These are phyloP conservation scores for Cordia subcordata DNA, from an alignment of 257 asterid species.

Conservation along the genomic window DNA sequence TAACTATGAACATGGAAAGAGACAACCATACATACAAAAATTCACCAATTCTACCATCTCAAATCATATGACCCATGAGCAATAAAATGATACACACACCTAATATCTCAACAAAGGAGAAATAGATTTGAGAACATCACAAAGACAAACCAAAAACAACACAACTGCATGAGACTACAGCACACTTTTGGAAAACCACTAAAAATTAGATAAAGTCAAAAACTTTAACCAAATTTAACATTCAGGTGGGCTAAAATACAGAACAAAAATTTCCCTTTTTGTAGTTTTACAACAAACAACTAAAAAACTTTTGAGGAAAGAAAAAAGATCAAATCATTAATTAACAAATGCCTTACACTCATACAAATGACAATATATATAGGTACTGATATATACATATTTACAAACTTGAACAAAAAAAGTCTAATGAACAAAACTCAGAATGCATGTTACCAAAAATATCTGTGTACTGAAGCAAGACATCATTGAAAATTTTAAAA, in stretches of 20 bases:
- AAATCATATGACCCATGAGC: neutral
- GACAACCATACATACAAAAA: neutral
- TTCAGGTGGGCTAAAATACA: slow-evolving; percentile 16
- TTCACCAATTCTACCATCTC: slow-evolving; percentile 7
- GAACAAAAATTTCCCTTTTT: neutral
- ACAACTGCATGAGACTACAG: too few species aligned
- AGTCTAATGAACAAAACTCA: too few species aligned
- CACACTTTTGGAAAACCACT: slow-evolving; percentile 19
- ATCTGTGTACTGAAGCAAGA: too few species aligned
- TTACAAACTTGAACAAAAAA: too few species aligned
- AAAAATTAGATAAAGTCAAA: neutral
- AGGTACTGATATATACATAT: too few species aligned
- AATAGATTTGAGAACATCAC: slow-evolving; percentile 6
- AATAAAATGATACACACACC: neutral
- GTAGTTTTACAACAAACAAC: slow-evolving; percentile 30
- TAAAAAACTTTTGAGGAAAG: slow-evolving; percentile 10
- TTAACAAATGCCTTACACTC: too few species aligned
- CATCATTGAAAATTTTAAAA: too few species aligned
- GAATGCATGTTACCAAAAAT: too few species aligned
- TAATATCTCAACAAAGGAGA: neutral
- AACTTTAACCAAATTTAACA: slow-evolving; percentile 29
- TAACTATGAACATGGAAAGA: neutral
- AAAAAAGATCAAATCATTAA: slow-evolving; percentile 24
- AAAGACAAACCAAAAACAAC: too few species aligned
- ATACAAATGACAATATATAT: too few species aligned